Conservation (phyloP, 1,139 yeast genomes). For the Pichia sp. region DNA sequence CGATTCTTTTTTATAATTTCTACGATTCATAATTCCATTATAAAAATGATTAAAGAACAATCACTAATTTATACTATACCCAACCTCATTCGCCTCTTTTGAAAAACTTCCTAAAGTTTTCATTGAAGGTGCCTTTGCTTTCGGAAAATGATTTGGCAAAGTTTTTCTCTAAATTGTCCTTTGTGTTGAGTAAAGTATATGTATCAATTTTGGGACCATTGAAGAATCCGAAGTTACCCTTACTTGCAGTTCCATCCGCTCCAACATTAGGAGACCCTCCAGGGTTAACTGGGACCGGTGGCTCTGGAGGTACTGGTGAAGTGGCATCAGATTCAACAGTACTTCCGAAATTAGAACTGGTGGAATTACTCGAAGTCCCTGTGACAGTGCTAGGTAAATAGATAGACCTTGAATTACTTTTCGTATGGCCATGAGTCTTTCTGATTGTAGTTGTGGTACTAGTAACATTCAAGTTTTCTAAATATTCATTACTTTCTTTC, state of each 20-base stretch:
- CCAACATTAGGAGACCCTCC: background rate
- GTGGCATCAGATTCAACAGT: background rate
- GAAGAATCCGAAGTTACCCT: constrained; percentile 24
- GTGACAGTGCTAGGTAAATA: constrained; percentile 15
- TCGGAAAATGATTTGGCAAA: constrained; percentile 32
- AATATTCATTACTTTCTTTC: constrained; percentile 27
- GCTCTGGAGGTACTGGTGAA: constrained; percentile 9
- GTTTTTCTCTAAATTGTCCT: constrained; percentile 33
- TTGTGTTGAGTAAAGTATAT: constrained; percentile 26
- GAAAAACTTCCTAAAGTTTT: constrained; percentile 34
- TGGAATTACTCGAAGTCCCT: constrained; percentile 1
- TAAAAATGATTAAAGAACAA: constrained; percentile 5
- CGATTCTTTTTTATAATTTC: background rate
- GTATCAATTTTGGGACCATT: constrained; percentile 26
- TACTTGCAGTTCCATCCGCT: constrained; percentile 12
- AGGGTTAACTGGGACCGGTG: constrained; percentile 2
- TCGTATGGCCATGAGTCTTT: constrained; percentile 10
- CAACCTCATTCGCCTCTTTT: constrained; percentile 23
- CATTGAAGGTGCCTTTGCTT: constrained; percentile 32
- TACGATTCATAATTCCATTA: background rate
- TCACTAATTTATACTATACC: background rate
- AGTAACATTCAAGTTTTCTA: constrained; percentile 24
- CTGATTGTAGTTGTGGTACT: constrained; percentile 8
- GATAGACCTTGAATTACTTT: constrained; percentile 15
- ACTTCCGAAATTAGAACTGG: background rate